Evolutionary conservation across 2,329 filamentous ascomycete genomes (phyloP).

Genomic region (Periconia macrospinosa): DNA sequence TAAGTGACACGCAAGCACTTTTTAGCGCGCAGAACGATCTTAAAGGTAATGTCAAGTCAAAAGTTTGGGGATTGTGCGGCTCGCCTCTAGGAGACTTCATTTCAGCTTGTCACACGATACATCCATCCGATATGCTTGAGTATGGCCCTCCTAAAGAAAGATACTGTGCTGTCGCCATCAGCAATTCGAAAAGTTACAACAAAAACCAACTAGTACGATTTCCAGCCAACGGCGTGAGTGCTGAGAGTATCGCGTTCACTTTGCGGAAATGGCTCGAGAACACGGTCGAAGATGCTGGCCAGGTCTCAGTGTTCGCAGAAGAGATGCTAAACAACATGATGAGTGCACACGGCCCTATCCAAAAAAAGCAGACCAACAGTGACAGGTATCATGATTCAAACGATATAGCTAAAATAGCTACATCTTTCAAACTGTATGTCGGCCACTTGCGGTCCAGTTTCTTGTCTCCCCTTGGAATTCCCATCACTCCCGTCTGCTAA

Average conservation of each 20-base stretch:
- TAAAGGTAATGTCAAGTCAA: constrained; percentile 51
- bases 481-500: background rate
- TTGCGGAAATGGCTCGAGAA: constrained; percentile 38
- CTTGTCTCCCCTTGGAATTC: background rate
- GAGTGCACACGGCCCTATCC: constrained; percentile 12
- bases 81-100: constrained; percentile 52
- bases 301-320: constrained; percentile 23
- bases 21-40: constrained; percentile 57
- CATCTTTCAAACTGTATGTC: constrained; percentile 16
- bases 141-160: constrained; percentile 56
- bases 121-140: constrained; percentile 61
- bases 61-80: constrained; percentile 56
- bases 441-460: background rate
- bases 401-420: constrained; percentile 12
- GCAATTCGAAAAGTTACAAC: constrained; percentile 20
- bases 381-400: background rate
- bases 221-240: constrained; percentile 20
- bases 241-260: constrained; percentile 38
- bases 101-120: constrained; percentile 54
- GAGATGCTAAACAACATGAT: constrained; percentile 25
- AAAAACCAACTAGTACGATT: constrained; percentile 18
- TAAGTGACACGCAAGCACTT: constrained; percentile 38
- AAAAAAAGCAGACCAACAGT: too few species aligned
- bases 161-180: constrained; percentile 41
- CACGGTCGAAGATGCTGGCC: constrained; percentile 26